phyloP scores from a whole-genome alignment of 1,284 basidiomycete species.

The Ganoderma lingzhi region DNA sequence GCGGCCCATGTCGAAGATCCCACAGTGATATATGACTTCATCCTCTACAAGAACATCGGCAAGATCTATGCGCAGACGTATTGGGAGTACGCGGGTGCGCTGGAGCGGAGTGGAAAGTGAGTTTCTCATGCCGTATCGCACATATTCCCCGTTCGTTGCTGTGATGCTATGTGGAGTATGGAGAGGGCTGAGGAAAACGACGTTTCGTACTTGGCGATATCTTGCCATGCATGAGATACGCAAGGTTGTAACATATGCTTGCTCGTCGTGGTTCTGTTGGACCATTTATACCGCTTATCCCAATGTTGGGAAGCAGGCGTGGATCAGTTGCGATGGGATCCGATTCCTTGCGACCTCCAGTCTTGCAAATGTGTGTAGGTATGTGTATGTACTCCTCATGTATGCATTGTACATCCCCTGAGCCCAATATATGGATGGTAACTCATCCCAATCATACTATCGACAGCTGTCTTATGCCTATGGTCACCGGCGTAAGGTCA shows the following conservation, averaged over 20 bases:
- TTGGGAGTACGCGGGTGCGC: conserved; percentile 77
- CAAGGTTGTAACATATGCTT: neutral
- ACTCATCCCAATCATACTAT: neutral
- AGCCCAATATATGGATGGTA: neutral
- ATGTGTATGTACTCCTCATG: neutral
- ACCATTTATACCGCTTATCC: neutral
- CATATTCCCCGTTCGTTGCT: neutral
- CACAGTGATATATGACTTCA: conserved; percentile 80
- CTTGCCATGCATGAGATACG: neutral
- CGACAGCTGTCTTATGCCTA: neutral
- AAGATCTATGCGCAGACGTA: conserved; percentile 85
- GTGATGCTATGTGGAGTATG: neutral
- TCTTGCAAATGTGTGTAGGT: neutral
- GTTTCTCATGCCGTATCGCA: conserved; percentile 14
- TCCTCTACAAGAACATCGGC: conserved; percentile 89
- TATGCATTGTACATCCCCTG: neutral
- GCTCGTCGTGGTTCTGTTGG: neutral
- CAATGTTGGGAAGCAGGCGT: neutral
- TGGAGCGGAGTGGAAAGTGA: conserved; percentile 38
- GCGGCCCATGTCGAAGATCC: conserved; percentile 80
- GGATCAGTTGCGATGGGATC: neutral
- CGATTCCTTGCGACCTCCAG: neutral
- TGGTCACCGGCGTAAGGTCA: neutral
- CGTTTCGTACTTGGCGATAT: too few species aligned
- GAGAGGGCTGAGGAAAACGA: neutral